Conservation (phyloP, 2,329 filamentous ascomycete genomes). For the Fusarium hainanense region DNA sequence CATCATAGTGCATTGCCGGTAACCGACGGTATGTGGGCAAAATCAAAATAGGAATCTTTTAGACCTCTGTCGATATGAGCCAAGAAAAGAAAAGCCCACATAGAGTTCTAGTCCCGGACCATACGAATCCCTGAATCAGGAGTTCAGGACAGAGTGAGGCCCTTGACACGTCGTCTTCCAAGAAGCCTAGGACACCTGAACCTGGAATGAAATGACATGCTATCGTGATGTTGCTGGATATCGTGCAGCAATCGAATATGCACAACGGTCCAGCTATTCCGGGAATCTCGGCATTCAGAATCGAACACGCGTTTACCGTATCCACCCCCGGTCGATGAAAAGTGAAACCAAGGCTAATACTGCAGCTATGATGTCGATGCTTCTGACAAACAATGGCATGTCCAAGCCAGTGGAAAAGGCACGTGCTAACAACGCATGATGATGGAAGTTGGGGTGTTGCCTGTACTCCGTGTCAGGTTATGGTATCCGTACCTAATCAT, state of each 20-base stretch:
- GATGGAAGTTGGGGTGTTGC: neutral
- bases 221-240: constrained; percentile 1
- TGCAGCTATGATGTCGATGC: constrained; percentile 23
- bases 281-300: constrained; percentile 18
- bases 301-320: neutral
- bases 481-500: neutral
- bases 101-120: neutral
- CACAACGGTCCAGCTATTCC: constrained; percentile 3
- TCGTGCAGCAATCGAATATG: neutral
- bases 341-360: constrained; percentile 7
- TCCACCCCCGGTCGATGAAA: constrained; percentile 11
- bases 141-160: neutral
- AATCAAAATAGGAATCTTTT: neutral
- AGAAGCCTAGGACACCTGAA: constrained; percentile 14
- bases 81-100: constrained; percentile 7
- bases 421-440: constrained; percentile 14
- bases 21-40: constrained; percentile 3
- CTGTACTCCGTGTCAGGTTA: neutral
- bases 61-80: neutral
- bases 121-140: constrained; percentile 24
- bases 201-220: constrained; percentile 16
- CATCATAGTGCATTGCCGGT: neutral
- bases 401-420: constrained; percentile 9
- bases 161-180: constrained; percentile 17
- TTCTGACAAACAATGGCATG: constrained; percentile 7